phyloP scores from a whole-genome alignment of 225 moss, liverwort and hornwort species.

The Neckera pumila region DNA sequence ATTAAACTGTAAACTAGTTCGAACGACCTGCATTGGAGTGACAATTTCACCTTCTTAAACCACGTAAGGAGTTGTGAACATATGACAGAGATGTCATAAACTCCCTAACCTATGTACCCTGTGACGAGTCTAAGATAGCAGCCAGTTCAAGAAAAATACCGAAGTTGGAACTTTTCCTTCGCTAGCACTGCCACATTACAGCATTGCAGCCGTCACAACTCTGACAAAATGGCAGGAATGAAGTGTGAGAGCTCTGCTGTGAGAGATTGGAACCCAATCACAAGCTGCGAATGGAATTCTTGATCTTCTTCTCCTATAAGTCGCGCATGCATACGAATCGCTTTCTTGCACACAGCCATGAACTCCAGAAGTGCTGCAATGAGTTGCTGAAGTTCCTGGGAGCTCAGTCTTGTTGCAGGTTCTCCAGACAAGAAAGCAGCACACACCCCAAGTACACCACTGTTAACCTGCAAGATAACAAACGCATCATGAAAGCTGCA shows the following conservation, averaged over 20 bases:
- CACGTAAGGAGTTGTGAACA: neutral
- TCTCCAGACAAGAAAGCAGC: conserved; percentile 98
- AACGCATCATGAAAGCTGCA: neutral
- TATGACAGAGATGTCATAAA: neutral
- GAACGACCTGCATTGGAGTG: neutral
- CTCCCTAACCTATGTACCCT: neutral
- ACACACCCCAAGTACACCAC: conserved; percentile 96
- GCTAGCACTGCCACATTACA: neutral
- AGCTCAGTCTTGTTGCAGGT: conserved; percentile 71
- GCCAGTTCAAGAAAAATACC: neutral
- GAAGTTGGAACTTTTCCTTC: neutral
- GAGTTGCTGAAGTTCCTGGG: conserved; percentile 98
- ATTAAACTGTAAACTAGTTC: neutral
- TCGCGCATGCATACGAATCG: conserved; percentile 91
- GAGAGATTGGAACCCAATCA: conserved; percentile 97
- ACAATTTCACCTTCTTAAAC: conserved; percentile 7
- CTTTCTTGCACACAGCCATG: conserved; percentile 98
- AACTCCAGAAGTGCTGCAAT: conserved; percentile 94
- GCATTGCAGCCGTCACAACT: conserved; percentile 41
- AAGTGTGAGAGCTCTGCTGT: conserved; percentile 97
- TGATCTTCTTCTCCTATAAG: conserved; percentile 98
- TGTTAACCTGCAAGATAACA: conserved; percentile 66
- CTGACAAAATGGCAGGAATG: conserved; percentile 95
- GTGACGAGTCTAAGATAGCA: conserved; percentile 5
- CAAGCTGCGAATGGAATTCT: conserved; percentile 98